Conservation (phyloP, 2,329 filamentous ascomycete genomes). For the Colletotrichum camelliae region DNA sequence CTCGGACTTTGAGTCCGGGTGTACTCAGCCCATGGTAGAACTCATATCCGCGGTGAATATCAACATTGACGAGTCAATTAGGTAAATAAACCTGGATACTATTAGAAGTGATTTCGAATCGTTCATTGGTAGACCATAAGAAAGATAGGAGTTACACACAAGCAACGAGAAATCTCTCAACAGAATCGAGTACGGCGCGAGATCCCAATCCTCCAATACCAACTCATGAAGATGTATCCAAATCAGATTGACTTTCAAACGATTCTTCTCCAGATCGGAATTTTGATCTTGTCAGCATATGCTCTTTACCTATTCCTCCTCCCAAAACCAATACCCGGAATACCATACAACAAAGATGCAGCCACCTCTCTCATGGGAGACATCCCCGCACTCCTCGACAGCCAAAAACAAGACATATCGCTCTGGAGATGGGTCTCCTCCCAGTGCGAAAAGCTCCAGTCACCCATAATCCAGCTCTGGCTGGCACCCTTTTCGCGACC, state of each 20-base stretch:
- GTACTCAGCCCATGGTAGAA: not conserved
- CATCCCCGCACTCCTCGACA: not conserved
- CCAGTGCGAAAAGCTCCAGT: slow-evolving; percentile 31
- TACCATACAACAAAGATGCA: not conserved
- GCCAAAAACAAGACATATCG: not conserved
- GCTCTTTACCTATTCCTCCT: not conserved
- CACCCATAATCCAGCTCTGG: slow-evolving; percentile 52
- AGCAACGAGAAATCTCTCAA: not conserved
- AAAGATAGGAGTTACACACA: not conserved
- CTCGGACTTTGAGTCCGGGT: not conserved
- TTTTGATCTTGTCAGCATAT: not conserved
- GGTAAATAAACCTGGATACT: rapidly evolving
- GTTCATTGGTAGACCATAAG: not conserved
- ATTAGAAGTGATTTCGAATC: not conserved
- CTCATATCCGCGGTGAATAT: not conserved
- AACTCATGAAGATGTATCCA: not conserved
- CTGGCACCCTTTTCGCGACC: slow-evolving; percentile 46
- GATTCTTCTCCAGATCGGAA: not conserved
- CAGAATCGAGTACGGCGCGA: not conserved
- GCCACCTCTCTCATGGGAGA: not conserved
- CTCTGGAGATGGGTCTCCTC: not conserved
- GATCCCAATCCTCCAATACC: rapidly evolving
- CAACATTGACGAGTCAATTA: not conserved
- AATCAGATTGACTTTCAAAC: not conserved
- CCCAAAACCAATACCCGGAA: not conserved